A percentile compares a stretch with the other conserved stretches of the same genome.
Evolutionary conservation across 768 basidiomycete genomes (phyloP).

Genomic region (Pleurotus sapidus): DNA sequence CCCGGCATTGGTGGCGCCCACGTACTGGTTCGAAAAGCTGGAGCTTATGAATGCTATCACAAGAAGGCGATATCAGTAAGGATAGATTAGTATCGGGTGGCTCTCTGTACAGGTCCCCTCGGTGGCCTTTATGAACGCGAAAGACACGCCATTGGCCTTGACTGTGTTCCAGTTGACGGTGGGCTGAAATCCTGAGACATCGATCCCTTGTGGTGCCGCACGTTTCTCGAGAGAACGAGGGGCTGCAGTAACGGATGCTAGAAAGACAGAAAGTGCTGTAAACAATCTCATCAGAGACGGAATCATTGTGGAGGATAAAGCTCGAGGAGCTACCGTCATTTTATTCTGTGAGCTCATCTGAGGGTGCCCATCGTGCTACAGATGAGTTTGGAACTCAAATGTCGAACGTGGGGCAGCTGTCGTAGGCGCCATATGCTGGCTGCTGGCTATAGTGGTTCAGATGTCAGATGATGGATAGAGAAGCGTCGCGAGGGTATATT

Average conservation of each 20-base stretch:
- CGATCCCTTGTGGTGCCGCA: conserved; percentile 45
- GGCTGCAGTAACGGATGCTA: background rate
- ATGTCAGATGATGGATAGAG: too few relatives aligned
- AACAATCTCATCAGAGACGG: background rate
- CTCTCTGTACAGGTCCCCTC: conserved; percentile 46
- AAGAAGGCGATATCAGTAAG: background rate
- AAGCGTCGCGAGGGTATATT: too few relatives aligned
- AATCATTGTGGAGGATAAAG: too few relatives aligned
- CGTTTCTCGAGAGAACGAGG: conserved; percentile 21
- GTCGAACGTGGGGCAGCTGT: too few relatives aligned
- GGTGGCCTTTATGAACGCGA: conserved; percentile 67
- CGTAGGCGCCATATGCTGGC: too few relatives aligned
- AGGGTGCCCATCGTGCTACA: too few relatives aligned
- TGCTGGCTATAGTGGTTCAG: too few relatives aligned
- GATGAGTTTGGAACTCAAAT: too few relatives aligned
- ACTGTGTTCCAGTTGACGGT: conserved; percentile 50
- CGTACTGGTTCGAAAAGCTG: conserved; percentile 47
- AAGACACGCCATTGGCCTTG: conserved; percentile 46
- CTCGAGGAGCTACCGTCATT: too few relatives aligned
- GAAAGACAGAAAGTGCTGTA: background rate
- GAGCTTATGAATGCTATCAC: conserved; percentile 35
- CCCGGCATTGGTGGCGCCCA: conserved; percentile 49
- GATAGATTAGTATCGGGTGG: background rate
- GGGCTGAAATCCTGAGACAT: conserved; percentile 50
- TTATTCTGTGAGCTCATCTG: too few relatives aligned